These are phyloP conservation scores for Cichorium intybus DNA, from an alignment of 140 eudicot species.

Conservation along the genomic window DNA sequence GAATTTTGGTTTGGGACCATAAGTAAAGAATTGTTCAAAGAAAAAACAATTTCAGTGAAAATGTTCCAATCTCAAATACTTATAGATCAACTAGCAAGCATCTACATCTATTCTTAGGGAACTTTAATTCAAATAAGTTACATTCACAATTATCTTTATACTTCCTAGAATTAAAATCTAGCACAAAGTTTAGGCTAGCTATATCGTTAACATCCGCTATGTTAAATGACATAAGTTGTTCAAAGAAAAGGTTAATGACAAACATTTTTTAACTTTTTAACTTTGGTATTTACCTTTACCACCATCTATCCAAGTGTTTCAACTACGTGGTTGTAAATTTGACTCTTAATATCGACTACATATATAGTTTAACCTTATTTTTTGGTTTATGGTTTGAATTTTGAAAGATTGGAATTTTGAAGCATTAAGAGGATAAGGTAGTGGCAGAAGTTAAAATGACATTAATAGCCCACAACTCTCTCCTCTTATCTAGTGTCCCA, in stretches of 20 bases:
- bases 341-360: neutral
- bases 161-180: neutral
- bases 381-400: neutral
- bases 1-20: neutral
- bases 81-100: constrained; percentile 14
- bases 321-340: neutral
- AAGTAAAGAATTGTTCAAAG: neutral
- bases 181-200: neutral
- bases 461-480: constrained; percentile 30
- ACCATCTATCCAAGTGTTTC: neutral
- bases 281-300: neutral
- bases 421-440: constrained; percentile 8
- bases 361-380: neutral
- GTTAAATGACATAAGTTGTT: too few species aligned
- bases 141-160: neutral
- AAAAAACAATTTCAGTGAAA: neutral
- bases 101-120: neutral
- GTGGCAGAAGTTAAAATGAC: constrained; percentile 23
- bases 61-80: neutral
- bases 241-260: too few species aligned
- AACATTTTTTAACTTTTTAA: neutral
- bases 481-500: constrained; percentile 22
- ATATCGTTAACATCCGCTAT: neutral
- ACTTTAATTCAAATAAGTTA: too few species aligned
- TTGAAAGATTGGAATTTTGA: constrained; percentile 1